Base-by-base conservation (phyloP, 805 yeast genomes). In the Lipomyces chichibuensis region DNA sequence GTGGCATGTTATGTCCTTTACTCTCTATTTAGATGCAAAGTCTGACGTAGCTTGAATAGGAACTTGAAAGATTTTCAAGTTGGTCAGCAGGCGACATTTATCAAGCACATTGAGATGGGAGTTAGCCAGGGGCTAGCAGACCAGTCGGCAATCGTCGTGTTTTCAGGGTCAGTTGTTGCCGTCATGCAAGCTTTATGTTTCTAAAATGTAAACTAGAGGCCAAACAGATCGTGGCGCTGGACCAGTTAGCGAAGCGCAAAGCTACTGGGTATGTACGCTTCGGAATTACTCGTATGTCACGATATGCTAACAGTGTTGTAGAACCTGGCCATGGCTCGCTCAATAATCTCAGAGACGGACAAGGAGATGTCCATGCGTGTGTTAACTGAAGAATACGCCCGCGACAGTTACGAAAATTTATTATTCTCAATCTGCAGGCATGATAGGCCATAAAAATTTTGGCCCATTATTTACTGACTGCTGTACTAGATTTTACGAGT, bases 381-480 rank as follows among this genome's bases (percentile, higher is more conserved):
- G 0, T 67, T 80, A 5, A 77, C 87, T 0, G 97, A 91, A 73
- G 93, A 89, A 71, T 88, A 76, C 75, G 92, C 96, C 0, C 78
- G 91, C 52, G 96, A 91, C 76, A 89, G 95, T 1, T 88, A 88
- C 74, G 96, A 91, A 74, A 91, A 91, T 75, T 84, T 90, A 5
- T 67, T 89, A 2, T 89, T 85, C 75, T 85, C 89, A 70, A 70
- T 66, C n/a, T 65, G 70, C 66, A 54, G 66, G 65, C 60, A 37
- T 1, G 53, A 11, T 5, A n/a, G 49, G 6, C 49, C 20, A n/a
- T n/a, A 43, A 9, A 9, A 37, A 13, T 61, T 2, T 14, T 20
- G 29, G 23, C 25, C 9, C n/a, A 4, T 17, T 20, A 8, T 23
- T n/a, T 11, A 6, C 20, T 13, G 23, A 43, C 52, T 14, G 23